phyloP scores from a whole-genome alignment of 495 filamentous ascomycete genomes.

The Hypoxylon crocopeplum region DNA sequence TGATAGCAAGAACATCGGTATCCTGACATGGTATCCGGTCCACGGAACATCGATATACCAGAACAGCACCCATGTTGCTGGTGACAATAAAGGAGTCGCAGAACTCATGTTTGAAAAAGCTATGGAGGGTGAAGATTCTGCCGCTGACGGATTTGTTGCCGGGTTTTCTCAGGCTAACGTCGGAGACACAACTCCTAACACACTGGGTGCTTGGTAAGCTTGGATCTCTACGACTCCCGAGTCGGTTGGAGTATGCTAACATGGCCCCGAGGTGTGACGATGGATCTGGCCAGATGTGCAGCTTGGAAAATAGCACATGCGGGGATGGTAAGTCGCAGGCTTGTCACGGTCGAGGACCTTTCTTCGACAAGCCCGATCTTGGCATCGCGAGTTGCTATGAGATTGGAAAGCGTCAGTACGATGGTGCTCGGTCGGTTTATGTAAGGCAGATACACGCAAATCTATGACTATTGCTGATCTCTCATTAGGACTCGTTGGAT shows the following conservation, averaged over 20 bases:
- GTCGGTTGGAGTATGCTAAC: slow-evolving; percentile 3
- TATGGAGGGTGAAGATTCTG: slow-evolving; percentile 53
- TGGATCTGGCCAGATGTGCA: slow-evolving; percentile 68
- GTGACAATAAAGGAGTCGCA: slow-evolving; percentile 95
- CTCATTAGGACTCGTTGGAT: slow-evolving; percentile 45
- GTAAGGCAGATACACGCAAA: slow-evolving; percentile 42
- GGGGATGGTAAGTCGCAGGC: slow-evolving; percentile 68
- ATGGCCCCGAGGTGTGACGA: slow-evolving; percentile 64
- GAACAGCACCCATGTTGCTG: slow-evolving; percentile 92
- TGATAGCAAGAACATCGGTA: slow-evolving; percentile 71
- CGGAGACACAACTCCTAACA: slow-evolving; percentile 90
- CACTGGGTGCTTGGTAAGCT: slow-evolving; percentile 71
- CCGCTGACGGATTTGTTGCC: slow-evolving; percentile 73
- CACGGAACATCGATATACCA: slow-evolving; percentile 91
- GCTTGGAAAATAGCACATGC: slow-evolving; percentile 79
- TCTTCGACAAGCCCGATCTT: slow-evolving; percentile 71
- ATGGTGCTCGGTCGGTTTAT: slow-evolving; percentile 67
- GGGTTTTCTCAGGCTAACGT: slow-evolving; percentile 95
- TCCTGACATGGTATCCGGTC: slow-evolving; percentile 90
- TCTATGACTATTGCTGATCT: slow-evolving; percentile 18
- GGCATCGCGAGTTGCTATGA: slow-evolving; percentile 77
- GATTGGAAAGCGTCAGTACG: slow-evolving; percentile 72
- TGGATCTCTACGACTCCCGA: not conserved
- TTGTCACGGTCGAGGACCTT: slow-evolving; percentile 84
- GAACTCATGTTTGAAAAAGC: slow-evolving; percentile 83